A percentile compares a stretch with the other conserved stretches of the same genome.
Conservation (phyloP, 2,329 filamentous ascomycete species). For the Diaporthe amygdali region DNA sequence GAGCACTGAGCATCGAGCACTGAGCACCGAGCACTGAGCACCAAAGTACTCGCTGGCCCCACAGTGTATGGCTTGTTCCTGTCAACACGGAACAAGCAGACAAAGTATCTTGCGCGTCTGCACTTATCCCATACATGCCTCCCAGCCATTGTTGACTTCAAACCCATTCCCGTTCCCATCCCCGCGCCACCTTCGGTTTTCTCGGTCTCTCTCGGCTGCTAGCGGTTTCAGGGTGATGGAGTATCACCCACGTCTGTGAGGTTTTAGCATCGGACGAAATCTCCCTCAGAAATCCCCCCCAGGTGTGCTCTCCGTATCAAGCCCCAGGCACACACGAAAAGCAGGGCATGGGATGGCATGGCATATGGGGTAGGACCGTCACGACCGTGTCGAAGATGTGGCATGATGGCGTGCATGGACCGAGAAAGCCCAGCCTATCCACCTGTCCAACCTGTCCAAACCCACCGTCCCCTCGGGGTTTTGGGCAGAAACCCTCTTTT, state of each 20-base stretch:
- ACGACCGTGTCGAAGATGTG: constrained; percentile 1
- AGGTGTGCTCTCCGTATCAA: neutral
- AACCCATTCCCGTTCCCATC: neutral
- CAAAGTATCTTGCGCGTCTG: constrained; percentile 1
- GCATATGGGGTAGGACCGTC: neutral
- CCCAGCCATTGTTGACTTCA: neutral
- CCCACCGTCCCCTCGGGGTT: neutral
- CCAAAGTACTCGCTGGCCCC: neutral
- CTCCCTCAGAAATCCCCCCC: constrained; percentile 14
- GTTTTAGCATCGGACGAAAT: constrained; percentile 14
- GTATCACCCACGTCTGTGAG: constrained; percentile 3
- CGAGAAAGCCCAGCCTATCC: neutral
- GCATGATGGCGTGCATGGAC: constrained; percentile 2
- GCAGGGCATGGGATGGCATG: neutral
- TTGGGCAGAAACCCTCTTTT: constrained; percentile 15
- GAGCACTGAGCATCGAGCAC: neutral
- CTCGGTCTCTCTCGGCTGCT: constrained; percentile 9
- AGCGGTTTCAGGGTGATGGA: constrained; percentile 24
- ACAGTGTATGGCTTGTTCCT: neutral
- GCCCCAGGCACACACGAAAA: neutral
- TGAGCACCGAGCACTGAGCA: neutral
- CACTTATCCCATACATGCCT: neutral
- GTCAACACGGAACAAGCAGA: constrained; percentile 3
- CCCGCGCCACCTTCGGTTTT: neutral
- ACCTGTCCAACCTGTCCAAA: neutral